Conservation (phyloP, 164 flowering plant species). For the Paratinospora sagittata region DNA sequence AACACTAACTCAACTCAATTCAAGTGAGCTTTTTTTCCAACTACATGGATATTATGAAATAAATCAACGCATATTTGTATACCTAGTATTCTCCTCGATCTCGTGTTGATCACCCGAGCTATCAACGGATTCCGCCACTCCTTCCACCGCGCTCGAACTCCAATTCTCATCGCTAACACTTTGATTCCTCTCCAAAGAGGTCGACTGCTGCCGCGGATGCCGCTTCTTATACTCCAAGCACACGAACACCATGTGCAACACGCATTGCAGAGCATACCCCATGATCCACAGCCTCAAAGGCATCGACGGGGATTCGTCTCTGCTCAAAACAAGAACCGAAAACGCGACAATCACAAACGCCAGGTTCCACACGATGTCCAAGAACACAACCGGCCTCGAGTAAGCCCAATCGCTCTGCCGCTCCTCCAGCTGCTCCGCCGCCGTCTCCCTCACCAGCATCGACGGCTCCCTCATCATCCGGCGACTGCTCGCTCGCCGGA, state of each 20-base stretch:
- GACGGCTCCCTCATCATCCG: slow-evolving; percentile 56
- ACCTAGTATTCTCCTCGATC: slow-evolving; percentile 42
- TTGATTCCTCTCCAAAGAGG: background rate
- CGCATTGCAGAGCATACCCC: slow-evolving; percentile 48
- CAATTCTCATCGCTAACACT: background rate
- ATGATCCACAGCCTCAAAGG: slow-evolving; percentile 53
- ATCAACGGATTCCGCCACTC: slow-evolving; percentile 20
- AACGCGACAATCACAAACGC: slow-evolving; percentile 36
- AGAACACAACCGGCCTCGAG: slow-evolving; percentile 48
- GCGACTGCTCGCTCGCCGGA: slow-evolving; percentile 45
- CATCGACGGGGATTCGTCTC: slow-evolving; percentile 32
- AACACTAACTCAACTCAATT: too few species aligned
- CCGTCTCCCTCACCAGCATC: slow-evolving; percentile 46
- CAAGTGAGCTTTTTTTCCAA: too few species aligned
- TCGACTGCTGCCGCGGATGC: slow-evolving; percentile 7
- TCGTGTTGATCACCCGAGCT: slow-evolving; percentile 26
- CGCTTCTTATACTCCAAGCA: slow-evolving; percentile 38
- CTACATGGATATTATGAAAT: background rate
- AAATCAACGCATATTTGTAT: slow-evolving; percentile 6
- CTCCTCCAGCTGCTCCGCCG: slow-evolving; percentile 59
- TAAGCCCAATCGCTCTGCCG: slow-evolving; percentile 60
- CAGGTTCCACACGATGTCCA: slow-evolving; percentile 49
- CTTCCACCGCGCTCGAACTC: slow-evolving; percentile 13
- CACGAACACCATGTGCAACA: slow-evolving; percentile 43
- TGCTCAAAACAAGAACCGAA: slow-evolving; percentile 30